Evolutionary conservation across 164 flowering plant genomes (phyloP), one percentile per base, ranked within the genome.

Genomic region (Piper betle): DNA sequence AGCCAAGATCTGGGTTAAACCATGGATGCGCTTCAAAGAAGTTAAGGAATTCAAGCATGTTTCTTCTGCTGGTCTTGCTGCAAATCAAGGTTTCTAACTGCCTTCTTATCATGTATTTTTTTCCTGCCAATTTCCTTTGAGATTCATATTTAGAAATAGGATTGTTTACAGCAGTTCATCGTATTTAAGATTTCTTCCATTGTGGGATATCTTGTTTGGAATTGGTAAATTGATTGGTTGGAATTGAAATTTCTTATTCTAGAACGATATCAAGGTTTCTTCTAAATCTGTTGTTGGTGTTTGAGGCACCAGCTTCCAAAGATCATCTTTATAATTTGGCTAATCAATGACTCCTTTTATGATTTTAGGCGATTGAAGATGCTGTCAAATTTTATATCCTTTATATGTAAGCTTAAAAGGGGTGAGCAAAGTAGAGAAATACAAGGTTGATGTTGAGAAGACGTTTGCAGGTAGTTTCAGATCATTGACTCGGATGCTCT

Each of bases 1-100:
- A 65, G 88, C 90, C 0, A 84, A 84, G 71, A 79, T 87, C 4
- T 87, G 85, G 88, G 88, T 81, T 62, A 84, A 84, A 78, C 84
- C 86, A 15, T 87, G 94, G 94, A n/a, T 80, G 81, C 68, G 78
- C 60, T 84, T 83, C 73, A 87, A 84, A 72, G 82, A 87, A 63
- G 57, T 87, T 69, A 81, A 80, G 75, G 90, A 87, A 58, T 87
- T 87, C 73, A 83, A 79, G 74, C 85, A 70, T 19, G 75, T 78
- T 58, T 80, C 92, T 20, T 20, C 78, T 59, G 78, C 88, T 0
- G 88, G 82, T 72, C 85, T 86, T 4, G 88, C 87, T 61, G 82
- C 58, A 37, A 75, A 74, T 64, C 72, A 64, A 77, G 87, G 92
- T 83, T 25, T 58, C 15, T 42, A 10, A 10, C 15, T 46, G 50